These are phyloP conservation scores for Brachypodium distachyon DNA, from an alignment of 202 grass and related monocot genomes.

Conservation along the genomic window DNA sequence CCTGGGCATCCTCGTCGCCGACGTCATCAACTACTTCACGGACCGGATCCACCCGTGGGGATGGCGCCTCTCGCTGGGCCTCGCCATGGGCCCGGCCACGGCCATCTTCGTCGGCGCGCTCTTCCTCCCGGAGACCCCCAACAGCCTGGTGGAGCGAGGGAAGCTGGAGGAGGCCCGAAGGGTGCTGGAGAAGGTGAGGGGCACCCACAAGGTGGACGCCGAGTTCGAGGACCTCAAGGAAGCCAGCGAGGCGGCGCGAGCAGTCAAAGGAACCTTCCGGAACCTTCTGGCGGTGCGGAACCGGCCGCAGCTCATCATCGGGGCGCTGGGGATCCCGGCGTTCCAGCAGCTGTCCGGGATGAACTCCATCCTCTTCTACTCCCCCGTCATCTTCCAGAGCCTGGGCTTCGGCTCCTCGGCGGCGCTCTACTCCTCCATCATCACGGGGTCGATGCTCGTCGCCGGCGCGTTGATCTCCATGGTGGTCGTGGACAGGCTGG, in stretches of 20 bases:
- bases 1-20: conserved; percentile 79
- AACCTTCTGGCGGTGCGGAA: conserved; percentile 65
- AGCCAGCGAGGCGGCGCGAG: conserved; percentile 68
- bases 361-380: conserved; percentile 97
- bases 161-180: conserved; percentile 51
- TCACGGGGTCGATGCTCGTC: conserved; percentile 90
- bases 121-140: conserved; percentile 86
- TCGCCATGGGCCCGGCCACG: conserved; percentile 70
- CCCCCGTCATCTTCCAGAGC: conserved; percentile 94
- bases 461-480: conserved; percentile 78
- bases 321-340: conserved; percentile 83
- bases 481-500: conserved; percentile 68
- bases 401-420: conserved; percentile 60
- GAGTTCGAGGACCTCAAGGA: conserved; percentile 90
- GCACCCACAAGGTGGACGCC: conserved; percentile 77
- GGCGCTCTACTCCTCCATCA: conserved; percentile 76
- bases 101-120: conserved; percentile 72
- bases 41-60: conserved; percentile 88
- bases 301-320: conserved; percentile 83
- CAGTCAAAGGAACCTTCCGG: conserved; percentile 62
- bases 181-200: conserved; percentile 81
- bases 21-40: conserved; percentile 89
- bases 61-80: conserved; percentile 76
- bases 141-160: conserved; percentile 82
- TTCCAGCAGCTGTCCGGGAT: conserved; percentile 95